phyloP scores from a whole-genome alignment of 345 rosid species.

The Populus simonii region DNA sequence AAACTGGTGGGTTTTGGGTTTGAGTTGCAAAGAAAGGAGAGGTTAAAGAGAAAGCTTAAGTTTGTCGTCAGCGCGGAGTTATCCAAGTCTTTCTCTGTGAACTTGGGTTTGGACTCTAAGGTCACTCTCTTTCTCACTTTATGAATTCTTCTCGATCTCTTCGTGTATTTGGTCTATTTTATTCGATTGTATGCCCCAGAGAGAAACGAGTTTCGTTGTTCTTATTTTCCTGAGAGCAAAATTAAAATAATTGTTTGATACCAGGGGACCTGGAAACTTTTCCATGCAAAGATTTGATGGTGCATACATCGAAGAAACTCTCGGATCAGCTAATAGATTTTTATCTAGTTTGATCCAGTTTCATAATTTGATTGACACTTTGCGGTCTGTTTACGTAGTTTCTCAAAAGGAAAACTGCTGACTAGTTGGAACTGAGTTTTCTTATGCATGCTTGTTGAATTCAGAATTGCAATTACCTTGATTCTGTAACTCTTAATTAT shows the following conservation, averaged over 20 bases:
- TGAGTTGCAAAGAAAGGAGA: conserved; percentile 33
- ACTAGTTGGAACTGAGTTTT: neutral
- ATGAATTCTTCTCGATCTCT: neutral
- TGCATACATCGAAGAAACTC: neutral
- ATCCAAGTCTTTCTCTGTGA: conserved; percentile 51
- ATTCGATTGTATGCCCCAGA: neutral
- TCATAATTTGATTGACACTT: neutral
- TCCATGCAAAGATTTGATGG: neutral
- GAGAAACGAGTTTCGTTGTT: neutral
- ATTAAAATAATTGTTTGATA: neutral
- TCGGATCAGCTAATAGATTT: neutral
- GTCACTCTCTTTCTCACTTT: conserved; percentile 28
- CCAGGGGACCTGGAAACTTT: neutral
- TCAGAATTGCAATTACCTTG: neutral
- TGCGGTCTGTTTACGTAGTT: neutral
- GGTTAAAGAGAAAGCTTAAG: conserved; percentile 39
- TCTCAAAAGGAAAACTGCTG: neutral
- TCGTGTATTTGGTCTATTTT: neutral
- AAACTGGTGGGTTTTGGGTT: conserved; percentile 27
- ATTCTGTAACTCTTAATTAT: neutral
- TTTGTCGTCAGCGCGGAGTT: conserved; percentile 57
- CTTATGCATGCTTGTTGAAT: neutral
- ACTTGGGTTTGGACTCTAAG: conserved; percentile 75
- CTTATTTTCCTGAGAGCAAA: conserved; percentile 1
- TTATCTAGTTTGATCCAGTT: neutral